These are phyloP conservation scores for Lagerstroemia speciosa DNA, from an alignment of 345 rosid genomes.

Conservation along the genomic window DNA sequence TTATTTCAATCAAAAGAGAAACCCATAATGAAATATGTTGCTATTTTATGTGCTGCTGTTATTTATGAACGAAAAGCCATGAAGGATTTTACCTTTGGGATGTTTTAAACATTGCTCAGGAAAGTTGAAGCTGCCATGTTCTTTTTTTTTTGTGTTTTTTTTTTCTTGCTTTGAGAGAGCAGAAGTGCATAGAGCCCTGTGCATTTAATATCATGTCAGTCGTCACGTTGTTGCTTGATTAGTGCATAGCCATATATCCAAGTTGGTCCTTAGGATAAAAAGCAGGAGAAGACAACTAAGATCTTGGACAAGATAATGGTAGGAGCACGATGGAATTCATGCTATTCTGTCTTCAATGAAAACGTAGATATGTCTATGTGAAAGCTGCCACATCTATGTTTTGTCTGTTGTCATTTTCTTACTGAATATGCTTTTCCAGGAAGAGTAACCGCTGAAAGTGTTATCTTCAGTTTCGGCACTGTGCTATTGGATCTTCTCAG, in stretches of 20 bases:
- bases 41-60: too few species aligned
- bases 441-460: slow-evolving; percentile 6
- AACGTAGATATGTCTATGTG: not conserved
- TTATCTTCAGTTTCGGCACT: slow-evolving; percentile 8
- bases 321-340: not conserved
- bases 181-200: not conserved
- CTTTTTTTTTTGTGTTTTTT: not conserved
- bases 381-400: not conserved
- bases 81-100: not conserved
- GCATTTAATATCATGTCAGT: not conserved
- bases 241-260: not conserved
- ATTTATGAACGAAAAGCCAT: too few species aligned
- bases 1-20: too few species aligned
- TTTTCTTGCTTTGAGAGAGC: not conserved
- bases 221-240: not conserved
- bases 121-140: not conserved
- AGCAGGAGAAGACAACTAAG: not conserved
- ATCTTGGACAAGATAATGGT: not conserved
- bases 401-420: not conserved
- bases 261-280: not conserved
- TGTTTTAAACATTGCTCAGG: not conserved
- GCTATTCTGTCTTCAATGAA: not conserved
- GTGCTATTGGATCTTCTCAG: slow-evolving; percentile 9
- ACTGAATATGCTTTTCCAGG: slow-evolving; percentile 2
- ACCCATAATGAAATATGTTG: too few species aligned